These are phyloP conservation scores for Pisolithus sp. DNA, from an alignment of 768 basidiomycete genomes.

Conservation along the genomic window DNA sequence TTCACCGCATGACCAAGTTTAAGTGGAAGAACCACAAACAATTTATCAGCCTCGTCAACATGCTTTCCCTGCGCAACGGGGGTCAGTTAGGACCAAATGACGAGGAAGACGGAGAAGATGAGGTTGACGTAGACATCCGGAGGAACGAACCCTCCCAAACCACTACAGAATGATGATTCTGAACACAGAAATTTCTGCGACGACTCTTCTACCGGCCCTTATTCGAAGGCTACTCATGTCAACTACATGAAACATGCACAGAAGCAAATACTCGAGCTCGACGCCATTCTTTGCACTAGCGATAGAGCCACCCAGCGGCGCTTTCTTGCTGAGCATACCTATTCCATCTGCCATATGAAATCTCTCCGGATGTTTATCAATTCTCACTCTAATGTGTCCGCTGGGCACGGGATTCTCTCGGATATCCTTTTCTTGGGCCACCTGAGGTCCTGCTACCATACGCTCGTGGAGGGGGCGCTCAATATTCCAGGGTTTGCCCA, in stretches of 20 bases:
- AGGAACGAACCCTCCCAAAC: no score
- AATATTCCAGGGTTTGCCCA: background rate
- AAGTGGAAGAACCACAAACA: no score
- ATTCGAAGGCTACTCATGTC: background rate
- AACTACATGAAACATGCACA: background rate
- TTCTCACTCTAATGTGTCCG: background rate
- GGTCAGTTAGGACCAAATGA: no score
- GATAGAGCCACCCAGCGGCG: background rate
- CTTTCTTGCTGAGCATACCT: background rate
- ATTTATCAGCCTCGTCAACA: no score
- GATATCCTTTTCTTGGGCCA: background rate
- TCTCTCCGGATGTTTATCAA: background rate
- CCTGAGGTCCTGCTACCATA: background rate
- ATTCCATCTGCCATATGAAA: background rate
- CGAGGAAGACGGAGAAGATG: no score
- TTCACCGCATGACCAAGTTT: no score
- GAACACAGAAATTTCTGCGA: background rate
- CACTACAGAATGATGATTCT: background rate
- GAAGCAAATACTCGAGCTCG: background rate
- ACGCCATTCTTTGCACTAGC: background rate
- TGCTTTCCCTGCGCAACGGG: no score
- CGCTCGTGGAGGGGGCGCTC: background rate
- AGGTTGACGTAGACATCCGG: no score
- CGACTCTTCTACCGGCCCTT: background rate
- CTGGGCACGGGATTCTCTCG: background rate